Conservation (phyloP, 176 grass and related monocot species). For the Stipa capillata region DNA sequence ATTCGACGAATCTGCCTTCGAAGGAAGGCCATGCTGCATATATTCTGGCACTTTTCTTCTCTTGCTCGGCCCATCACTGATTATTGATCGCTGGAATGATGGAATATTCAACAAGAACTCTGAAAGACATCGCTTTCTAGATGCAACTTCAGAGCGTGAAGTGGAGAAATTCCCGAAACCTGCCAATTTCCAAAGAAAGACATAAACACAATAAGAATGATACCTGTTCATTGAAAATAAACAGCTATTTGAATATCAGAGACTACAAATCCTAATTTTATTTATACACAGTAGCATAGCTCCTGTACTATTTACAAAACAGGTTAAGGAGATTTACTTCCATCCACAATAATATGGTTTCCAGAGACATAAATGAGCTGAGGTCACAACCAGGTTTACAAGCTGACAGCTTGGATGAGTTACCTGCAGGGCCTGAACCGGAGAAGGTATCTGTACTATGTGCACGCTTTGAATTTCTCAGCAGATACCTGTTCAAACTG, state of each 20-base stretch:
- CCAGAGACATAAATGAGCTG: slow-evolving; percentile 28
- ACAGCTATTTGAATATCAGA: slow-evolving; percentile 16
- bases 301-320: slow-evolving; percentile 21
- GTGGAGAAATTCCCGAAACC: slow-evolving; percentile 25
- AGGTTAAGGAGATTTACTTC: slow-evolving; percentile 14
- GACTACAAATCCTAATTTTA: slow-evolving; percentile 18
- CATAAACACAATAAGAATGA: background rate
- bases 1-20: slow-evolving; percentile 23
- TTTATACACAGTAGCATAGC: background rate
- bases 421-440: slow-evolving; percentile 32
- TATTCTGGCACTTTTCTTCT: slow-evolving; percentile 40
- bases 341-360: slow-evolving; percentile 15
- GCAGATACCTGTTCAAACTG: slow-evolving; percentile 20
- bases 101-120: slow-evolving; percentile 50
- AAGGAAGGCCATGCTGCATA: slow-evolving; percentile 13
- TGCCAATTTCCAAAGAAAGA: slow-evolving; percentile 26
- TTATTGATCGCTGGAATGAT: slow-evolving; percentile 37
- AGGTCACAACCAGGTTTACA: slow-evolving; percentile 40
- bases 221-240: background rate
- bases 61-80: slow-evolving; percentile 32
- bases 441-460: slow-evolving; percentile 26
- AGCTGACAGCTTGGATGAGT: slow-evolving; percentile 23
- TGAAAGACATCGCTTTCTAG: slow-evolving; percentile 52
- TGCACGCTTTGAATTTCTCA: slow-evolving; percentile 24
- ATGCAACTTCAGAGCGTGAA: slow-evolving; percentile 31